phyloP scores from a whole-genome alignment of 768 basidiomycete species.

The Hygrophoropsis aurantiaca region DNA sequence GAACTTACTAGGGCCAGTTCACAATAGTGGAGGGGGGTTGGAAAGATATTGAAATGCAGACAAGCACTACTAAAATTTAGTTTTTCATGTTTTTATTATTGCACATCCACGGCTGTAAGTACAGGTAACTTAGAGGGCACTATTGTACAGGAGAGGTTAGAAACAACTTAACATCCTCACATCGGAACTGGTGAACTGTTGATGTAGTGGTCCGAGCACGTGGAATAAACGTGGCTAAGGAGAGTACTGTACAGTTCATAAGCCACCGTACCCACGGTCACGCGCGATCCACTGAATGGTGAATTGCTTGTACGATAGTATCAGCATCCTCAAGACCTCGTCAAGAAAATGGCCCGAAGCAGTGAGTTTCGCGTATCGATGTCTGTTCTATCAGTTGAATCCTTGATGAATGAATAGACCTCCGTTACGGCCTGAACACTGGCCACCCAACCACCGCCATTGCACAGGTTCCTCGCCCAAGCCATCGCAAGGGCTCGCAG shows the following conservation, averaged over 20 bases:
- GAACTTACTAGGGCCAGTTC: slow-evolving; percentile 36
- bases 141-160: slow-evolving; percentile 6
- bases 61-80: slow-evolving; percentile 12
- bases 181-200: slow-evolving; percentile 6
- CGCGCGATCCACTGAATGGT: slow-evolving; percentile 18
- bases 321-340: slow-evolving; percentile 50
- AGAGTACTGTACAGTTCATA: slow-evolving; percentile 60
- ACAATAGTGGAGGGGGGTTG: neutral
- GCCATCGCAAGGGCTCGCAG: slow-evolving; percentile 89
- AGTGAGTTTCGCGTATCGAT: slow-evolving; percentile 48
- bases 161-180: neutral
- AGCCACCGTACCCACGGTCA: slow-evolving; percentile 41
- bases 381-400: slow-evolving; percentile 1
- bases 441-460: slow-evolving; percentile 89
- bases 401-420: slow-evolving; percentile 48
- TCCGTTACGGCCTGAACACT: slow-evolving; percentile 82
- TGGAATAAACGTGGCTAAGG: slow-evolving; percentile 19
- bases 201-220: slow-evolving; percentile 18
- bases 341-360: slow-evolving; percentile 70
- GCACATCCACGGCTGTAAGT: slow-evolving; percentile 3
- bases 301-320: slow-evolving; percentile 23
- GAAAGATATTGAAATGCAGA: neutral
- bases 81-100: slow-evolving; percentile 23
- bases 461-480: slow-evolving; percentile 71
- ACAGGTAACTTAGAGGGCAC: slow-evolving; percentile 3